phyloP scores from a whole-genome alignment of 2,329 filamentous ascomycete species.

The Exophiala xenobiotica region DNA sequence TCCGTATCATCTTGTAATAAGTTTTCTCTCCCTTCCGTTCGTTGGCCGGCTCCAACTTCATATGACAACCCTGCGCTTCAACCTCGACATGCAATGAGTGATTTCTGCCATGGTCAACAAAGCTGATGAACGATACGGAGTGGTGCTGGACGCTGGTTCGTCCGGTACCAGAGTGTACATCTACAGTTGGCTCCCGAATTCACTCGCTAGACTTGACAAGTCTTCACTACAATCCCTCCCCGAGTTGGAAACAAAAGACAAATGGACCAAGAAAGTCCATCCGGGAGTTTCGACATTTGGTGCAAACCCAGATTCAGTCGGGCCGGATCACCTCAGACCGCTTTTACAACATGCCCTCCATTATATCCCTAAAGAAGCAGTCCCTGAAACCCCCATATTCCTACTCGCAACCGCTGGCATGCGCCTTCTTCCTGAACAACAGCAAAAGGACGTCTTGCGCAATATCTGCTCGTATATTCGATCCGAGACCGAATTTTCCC shows the following conservation, averaged over 20 bases:
- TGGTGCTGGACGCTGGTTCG: conserved; percentile 95
- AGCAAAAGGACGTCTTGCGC: conserved; percentile 70
- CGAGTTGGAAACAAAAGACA: conserved; percentile 75
- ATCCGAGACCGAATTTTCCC: conserved; percentile 71
- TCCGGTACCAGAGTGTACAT: conserved; percentile 91
- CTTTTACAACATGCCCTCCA: conserved; percentile 80
- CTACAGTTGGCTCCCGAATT: conserved; percentile 85
- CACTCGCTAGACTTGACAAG: conserved; percentile 59
- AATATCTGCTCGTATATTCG: conserved; percentile 82
- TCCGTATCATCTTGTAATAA: neutral
- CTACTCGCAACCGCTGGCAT: conserved; percentile 95
- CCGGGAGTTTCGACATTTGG: conserved; percentile 92
- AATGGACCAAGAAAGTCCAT: conserved; percentile 90
- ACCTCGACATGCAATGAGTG: neutral
- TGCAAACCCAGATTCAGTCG: conserved; percentile 71
- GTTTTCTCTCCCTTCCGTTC: neutral
- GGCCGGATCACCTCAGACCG: conserved; percentile 74
- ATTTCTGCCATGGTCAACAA: conserved; percentile 25
- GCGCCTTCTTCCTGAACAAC: conserved; percentile 72
- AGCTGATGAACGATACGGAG: conserved; percentile 66
- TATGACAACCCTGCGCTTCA: neutral
- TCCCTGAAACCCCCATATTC: conserved; percentile 85
- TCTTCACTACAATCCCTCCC: conserved; percentile 69
- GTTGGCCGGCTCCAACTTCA: neutral
- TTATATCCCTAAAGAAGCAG: conserved; percentile 71